phyloP scores from a whole-genome alignment of 2,329 filamentous ascomycete genomes.

The Aspergillus japonicus region DNA sequence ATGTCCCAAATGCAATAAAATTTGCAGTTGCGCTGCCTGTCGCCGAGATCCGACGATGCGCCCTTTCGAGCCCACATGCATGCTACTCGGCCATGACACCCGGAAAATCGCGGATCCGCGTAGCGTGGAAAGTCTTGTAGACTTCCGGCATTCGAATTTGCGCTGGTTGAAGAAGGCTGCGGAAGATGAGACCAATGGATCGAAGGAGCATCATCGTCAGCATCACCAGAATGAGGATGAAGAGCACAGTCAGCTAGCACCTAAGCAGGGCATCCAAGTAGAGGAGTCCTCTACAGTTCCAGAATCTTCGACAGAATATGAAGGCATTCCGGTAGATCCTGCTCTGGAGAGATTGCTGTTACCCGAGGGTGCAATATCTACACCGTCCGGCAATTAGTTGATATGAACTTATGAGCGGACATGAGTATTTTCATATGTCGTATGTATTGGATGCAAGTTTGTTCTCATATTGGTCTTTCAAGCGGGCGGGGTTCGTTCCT shows the following conservation, averaged over 20 bases:
- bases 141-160: constrained; percentile 86
- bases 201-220: constrained; percentile 34
- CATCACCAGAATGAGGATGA: constrained; percentile 53
- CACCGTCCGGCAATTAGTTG: constrained; percentile 3
- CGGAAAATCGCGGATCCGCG: constrained; percentile 84
- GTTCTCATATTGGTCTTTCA: background rate
- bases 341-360: constrained; percentile 28
- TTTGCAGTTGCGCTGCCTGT: constrained; percentile 85
- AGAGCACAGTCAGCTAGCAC: constrained; percentile 48
- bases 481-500: background rate
- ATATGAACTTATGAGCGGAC: background rate
- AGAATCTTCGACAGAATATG: constrained; percentile 15
- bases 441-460: background rate
- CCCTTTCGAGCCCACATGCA: constrained; percentile 84
- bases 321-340: constrained; percentile 46
- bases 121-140: constrained; percentile 85
- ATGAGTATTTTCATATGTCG: background rate
- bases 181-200: constrained; percentile 49
- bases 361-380: background rate
- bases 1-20: constrained; percentile 80
- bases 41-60: constrained; percentile 65
- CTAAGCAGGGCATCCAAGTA: constrained; percentile 47
- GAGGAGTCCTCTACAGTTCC: constrained; percentile 15
- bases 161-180: constrained; percentile 69
- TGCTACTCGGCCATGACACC: constrained; percentile 86